Conservation (phyloP, 1,284 basidiomycete species). For the Moniliella sp. region DNA sequence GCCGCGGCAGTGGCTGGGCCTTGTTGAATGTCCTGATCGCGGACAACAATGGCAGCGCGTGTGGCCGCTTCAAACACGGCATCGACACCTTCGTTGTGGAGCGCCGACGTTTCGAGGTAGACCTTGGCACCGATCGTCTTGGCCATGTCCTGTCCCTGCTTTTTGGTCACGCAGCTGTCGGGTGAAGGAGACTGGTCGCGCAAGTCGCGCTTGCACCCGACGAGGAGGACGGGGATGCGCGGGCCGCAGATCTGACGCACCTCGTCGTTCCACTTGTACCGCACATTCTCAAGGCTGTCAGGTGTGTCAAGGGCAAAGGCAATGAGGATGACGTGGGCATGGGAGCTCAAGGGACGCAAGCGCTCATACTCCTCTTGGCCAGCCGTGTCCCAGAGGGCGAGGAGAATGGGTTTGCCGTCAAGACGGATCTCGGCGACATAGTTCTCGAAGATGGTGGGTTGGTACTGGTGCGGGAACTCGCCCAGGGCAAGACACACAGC, state of each 20-base stretch:
- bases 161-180: too few relatives aligned
- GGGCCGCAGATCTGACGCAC: constrained; percentile 35
- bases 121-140: constrained; percentile 41
- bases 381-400: constrained; percentile 90
- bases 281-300: constrained; percentile 84
- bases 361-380: constrained; percentile 89
- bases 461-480: constrained; percentile 85
- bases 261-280: constrained; percentile 68
- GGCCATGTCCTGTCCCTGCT: constrained; percentile 32
- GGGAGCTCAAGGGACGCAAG: constrained; percentile 75
- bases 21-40: too few relatives aligned
- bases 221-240: constrained; percentile 62
- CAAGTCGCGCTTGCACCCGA: constrained; percentile 62
- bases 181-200: constrained; percentile 42
- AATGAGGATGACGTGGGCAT: constrained; percentile 94
- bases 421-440: constrained; percentile 92
- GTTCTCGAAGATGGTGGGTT: constrained; percentile 63
- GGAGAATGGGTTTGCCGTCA: constrained; percentile 84
- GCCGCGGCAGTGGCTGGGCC: too few relatives aligned
- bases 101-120: constrained; percentile 22
- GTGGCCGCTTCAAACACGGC: constrained; percentile 25
- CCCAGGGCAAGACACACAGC: constrained; percentile 53
- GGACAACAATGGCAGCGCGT: constrained; percentile 20
- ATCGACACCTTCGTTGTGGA: constrained; percentile 25
- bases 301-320: constrained; percentile 88